A percentile compares a stretch with the other conserved stretches of the same genome.
These are phyloP conservation scores for Sporisorium scitamineum DNA, from an alignment of 1,284 basidiomycete species.

Conservation along the genomic window DNA sequence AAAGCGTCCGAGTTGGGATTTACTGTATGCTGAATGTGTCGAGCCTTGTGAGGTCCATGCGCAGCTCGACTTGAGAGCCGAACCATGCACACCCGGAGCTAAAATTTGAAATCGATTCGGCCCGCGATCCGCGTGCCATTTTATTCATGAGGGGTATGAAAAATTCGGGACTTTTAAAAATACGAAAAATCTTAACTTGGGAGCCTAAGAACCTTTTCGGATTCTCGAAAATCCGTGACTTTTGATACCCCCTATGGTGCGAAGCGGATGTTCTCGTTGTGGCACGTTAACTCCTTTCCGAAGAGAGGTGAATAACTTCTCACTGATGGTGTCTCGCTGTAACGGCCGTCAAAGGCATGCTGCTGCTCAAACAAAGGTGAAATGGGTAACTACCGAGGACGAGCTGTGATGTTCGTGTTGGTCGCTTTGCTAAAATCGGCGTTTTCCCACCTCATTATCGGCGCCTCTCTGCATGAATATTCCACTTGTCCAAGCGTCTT, in stretches of 20 bases:
- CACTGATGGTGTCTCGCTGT: neutral
- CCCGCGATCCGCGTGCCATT: neutral
- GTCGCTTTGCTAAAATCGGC: constrained; percentile 1
- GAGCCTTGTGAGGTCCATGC: neutral
- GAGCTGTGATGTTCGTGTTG: neutral
- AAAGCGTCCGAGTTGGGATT: constrained; percentile 2
- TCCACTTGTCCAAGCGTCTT: neutral
- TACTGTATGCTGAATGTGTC: neutral
- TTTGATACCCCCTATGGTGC: too few relatives aligned
- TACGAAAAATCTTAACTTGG: too few relatives aligned
- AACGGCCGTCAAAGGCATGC: neutral
- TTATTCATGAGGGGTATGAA: too few relatives aligned
- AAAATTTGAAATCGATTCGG: neutral
- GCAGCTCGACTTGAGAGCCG: neutral
- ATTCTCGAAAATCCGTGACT: too few relatives aligned
- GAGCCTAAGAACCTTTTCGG: too few relatives aligned
- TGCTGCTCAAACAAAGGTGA: neutral
- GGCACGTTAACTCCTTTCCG: neutral
- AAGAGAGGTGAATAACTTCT: too few relatives aligned
- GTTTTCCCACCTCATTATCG: neutral
- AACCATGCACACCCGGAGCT: neutral
- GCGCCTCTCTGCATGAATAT: neutral
- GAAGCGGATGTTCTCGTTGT: neutral
- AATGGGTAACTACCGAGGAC: neutral
- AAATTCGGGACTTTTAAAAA: too few relatives aligned